phyloP scores from a whole-genome alignment of 2,329 filamentous ascomycete genomes.

The Ascochyta rabiei region DNA sequence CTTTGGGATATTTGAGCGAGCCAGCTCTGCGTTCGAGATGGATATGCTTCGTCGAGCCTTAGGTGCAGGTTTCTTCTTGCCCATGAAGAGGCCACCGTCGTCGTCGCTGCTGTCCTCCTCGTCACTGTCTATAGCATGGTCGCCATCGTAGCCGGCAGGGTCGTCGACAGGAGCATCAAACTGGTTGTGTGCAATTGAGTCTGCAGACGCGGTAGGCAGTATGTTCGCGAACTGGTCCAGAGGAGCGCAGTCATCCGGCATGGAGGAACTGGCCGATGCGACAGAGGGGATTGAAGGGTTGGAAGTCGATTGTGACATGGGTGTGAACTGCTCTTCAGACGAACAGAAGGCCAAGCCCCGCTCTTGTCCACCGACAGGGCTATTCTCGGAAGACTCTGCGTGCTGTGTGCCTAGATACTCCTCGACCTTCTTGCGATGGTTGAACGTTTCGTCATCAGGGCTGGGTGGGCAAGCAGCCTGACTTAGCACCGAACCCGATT shows the following conservation, averaged over 20 bases:
- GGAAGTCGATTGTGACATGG: constrained; percentile 57
- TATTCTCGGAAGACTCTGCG: constrained; percentile 48
- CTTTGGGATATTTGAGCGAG: constrained; percentile 36
- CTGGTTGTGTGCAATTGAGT: constrained; percentile 44
- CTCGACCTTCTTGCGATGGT: constrained; percentile 35
- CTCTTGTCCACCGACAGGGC: constrained; percentile 44
- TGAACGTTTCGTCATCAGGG: constrained; percentile 51
- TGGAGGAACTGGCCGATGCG: constrained; percentile 56
- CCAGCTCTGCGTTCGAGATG: constrained; percentile 46
- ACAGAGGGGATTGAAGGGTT: constrained; percentile 59
- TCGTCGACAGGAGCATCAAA: constrained; percentile 37
- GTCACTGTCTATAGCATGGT: constrained; percentile 51
- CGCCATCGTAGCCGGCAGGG: constrained; percentile 49
- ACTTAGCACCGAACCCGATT: constrained; percentile 37
- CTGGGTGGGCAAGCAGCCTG: constrained; percentile 54
- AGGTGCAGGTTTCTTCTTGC: constrained; percentile 44
- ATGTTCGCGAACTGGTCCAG: constrained; percentile 27
- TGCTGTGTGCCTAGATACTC: constrained; percentile 37
- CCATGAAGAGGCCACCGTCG: constrained; percentile 49
- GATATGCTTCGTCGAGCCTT: constrained; percentile 45
- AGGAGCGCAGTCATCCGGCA: constrained; percentile 42
- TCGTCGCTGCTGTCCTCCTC: constrained; percentile 49
- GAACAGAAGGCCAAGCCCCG: constrained; percentile 51
- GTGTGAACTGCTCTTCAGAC: constrained; percentile 56
- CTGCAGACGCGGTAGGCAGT: constrained; percentile 38